Evolutionary conservation across 768 basidiomycete genomes (phyloP).

Genomic region (Leccinum boreale): DNA sequence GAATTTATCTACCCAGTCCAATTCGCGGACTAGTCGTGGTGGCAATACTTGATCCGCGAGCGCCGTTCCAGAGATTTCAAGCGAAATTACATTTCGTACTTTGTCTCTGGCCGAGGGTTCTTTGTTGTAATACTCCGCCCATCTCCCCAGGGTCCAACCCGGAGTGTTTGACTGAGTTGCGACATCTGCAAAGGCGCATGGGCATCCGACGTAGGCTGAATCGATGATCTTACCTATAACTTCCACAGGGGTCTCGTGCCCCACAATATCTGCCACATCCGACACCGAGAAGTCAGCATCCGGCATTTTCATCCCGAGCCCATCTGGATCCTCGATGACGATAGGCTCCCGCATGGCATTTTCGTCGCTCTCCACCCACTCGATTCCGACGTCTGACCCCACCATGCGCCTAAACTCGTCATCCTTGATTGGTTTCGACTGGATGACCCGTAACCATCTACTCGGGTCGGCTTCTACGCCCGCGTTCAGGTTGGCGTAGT

Average conservation of each 20-base stretch:
- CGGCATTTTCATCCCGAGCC: slow-evolving; percentile 92
- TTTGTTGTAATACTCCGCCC: slow-evolving; percentile 82
- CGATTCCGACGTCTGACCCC: slow-evolving; percentile 60
- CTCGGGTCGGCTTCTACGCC: slow-evolving; percentile 58
- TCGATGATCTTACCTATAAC: slow-evolving; percentile 70
- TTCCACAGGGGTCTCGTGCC: slow-evolving; percentile 76
- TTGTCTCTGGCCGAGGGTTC: slow-evolving; percentile 73
- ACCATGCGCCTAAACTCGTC: slow-evolving; percentile 67
- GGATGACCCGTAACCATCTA: slow-evolving; percentile 68
- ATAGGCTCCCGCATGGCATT: slow-evolving; percentile 80
- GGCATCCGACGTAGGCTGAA: slow-evolving; percentile 3
- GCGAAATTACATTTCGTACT: slow-evolving; percentile 90
- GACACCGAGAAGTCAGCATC: slow-evolving; percentile 63
- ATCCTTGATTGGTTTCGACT: slow-evolving; percentile 59
- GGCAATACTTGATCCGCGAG: slow-evolving; percentile 78
- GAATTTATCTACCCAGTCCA: slow-evolving; percentile 97
- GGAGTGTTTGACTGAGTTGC: slow-evolving; percentile 81
- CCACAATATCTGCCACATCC: slow-evolving; percentile 78
- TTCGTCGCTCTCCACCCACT: slow-evolving; percentile 74
- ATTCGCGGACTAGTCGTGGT: slow-evolving; percentile 77
- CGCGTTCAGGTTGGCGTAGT: slow-evolving; percentile 75
- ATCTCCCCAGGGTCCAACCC: slow-evolving; percentile 87
- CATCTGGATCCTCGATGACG: slow-evolving; percentile 72
- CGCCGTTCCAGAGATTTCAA: slow-evolving; percentile 87
- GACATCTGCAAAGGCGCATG: slow-evolving; percentile 54